Evolutionary conservation across 495 filamentous ascomycete genomes (phyloP).

Genomic region (Podospora australis): DNA sequence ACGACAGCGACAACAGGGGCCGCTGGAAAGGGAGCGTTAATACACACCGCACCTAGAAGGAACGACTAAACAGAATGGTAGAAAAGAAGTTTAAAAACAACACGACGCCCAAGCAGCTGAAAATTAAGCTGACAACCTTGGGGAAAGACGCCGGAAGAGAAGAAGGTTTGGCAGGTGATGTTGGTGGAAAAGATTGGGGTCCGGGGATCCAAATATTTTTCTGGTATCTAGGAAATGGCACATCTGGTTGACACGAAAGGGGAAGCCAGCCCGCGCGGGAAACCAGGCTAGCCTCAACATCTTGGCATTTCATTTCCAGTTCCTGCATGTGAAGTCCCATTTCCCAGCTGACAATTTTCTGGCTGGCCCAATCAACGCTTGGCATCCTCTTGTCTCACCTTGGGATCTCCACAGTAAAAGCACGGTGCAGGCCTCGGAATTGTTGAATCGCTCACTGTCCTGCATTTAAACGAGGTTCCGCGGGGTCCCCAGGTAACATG

Average conservation of each 20-base stretch:
- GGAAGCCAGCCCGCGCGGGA: too few species aligned
- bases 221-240: constrained; percentile 4
- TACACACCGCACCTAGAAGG: neutral
- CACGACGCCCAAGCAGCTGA: constrained; percentile 6
- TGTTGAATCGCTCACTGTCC: neutral
- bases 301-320: constrained; percentile 24
- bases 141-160: constrained; percentile 1
- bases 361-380: constrained; percentile 16
- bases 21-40: neutral
- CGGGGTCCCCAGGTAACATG: neutral
- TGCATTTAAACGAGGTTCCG: neutral
- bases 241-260: constrained; percentile 12
- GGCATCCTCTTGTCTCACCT: neutral
- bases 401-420: neutral
- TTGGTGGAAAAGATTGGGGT: constrained; percentile 5
- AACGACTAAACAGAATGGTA: constrained; percentile 2
- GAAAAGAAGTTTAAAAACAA: constrained; percentile 4
- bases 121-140: constrained; percentile 5
- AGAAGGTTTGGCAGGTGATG: constrained; percentile 9
- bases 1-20: neutral
- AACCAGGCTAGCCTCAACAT: constrained; percentile 9
- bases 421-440: constrained; percentile 15
- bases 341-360: constrained; percentile 8
- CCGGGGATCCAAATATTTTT: constrained; percentile 16
- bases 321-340: constrained; percentile 26